phyloP scores from a whole-genome alignment of 306 rosid genomes.

The Trifolium pratense region DNA sequence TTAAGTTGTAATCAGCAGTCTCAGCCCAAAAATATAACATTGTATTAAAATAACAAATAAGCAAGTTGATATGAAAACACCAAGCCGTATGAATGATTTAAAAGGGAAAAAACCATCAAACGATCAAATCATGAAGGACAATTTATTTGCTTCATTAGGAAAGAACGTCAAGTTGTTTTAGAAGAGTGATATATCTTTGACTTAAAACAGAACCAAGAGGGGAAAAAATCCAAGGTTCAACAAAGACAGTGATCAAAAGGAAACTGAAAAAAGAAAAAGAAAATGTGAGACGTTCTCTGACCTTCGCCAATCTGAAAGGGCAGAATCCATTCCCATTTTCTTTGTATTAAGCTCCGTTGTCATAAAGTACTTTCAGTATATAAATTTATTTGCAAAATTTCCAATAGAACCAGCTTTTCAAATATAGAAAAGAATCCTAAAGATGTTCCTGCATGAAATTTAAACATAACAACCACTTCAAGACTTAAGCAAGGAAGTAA shows the following conservation, averaged over 20 bases:
- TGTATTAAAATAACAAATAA: neutral
- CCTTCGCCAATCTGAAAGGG: conserved; percentile 47
- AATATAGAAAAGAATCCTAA: conserved; percentile 22
- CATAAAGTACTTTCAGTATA: conserved; percentile 39
- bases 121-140: conserved; percentile 11
- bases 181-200: conserved; percentile 27
- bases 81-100: neutral
- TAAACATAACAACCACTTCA: conserved; percentile 39
- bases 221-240: neutral
- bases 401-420: conserved; percentile 37
- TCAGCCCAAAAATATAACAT: neutral
- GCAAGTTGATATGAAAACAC: neutral
- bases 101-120: conserved; percentile 2
- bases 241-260: conserved; percentile 15
- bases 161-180: conserved; percentile 2
- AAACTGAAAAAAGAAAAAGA: neutral
- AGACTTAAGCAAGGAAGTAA: conserved; percentile 30
- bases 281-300: conserved; percentile 43
- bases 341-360: conserved; percentile 16
- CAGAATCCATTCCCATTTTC: conserved; percentile 40
- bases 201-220: conserved; percentile 31
- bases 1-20: neutral
- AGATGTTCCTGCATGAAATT: conserved; percentile 50
- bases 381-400: conserved; percentile 32
- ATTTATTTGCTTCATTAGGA: conserved; percentile 19